Evolutionary conservation across 1,139 yeast species (phyloP), one percentile per base, ranked within the genome.

Genomic region (Blastobotrys serpentis): DNA sequence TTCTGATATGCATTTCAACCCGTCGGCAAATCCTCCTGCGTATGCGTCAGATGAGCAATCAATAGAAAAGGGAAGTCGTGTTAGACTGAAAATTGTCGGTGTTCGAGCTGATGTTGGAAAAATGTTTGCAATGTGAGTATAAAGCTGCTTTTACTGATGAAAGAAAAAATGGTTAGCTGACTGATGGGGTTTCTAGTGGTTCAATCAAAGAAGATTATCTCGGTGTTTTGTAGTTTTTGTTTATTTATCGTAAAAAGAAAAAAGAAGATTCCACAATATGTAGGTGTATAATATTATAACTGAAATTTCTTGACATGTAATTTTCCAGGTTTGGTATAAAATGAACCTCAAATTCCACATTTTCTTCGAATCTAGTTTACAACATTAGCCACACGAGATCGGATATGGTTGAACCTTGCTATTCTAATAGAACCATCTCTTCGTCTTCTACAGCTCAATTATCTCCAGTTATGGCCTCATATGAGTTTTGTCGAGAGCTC

Each of bases 11-110:
- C 79, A 83, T 52, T 92, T 85, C 67, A 92, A 90, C 62, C 96
- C 98, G 2, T 85, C 95, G 14, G 94, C 97, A 19, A 90, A 92
- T 61, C 98, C 98, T 11, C 98, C 98, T 6, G 96, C 98, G n/a
- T 94, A 89, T 66, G 94, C 86, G 51, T 84, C 95, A 55, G 95
- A 95, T 33, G 98, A 92, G 61, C 98, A 90, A 71, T 84, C 88
- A 55, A 87, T 92, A 51, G 95, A 88, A 63, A 90, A 89, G 68
- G 97, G 97, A 26, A 84, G 96, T 48, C 81, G 92, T 61, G 95
- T 92, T 29, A 79, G 99, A 66, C 82, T 94, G 60, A 92, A 92
- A 74, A 87, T 92, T 46, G 97, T 92, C 48, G 98, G 98, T 69
- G 94, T 97, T 37, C 80, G 98, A 66, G 88, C 97, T 17, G 98